Conservation (phyloP, 768 basidiomycete species). For the Phanerochaete carnosa region DNA sequence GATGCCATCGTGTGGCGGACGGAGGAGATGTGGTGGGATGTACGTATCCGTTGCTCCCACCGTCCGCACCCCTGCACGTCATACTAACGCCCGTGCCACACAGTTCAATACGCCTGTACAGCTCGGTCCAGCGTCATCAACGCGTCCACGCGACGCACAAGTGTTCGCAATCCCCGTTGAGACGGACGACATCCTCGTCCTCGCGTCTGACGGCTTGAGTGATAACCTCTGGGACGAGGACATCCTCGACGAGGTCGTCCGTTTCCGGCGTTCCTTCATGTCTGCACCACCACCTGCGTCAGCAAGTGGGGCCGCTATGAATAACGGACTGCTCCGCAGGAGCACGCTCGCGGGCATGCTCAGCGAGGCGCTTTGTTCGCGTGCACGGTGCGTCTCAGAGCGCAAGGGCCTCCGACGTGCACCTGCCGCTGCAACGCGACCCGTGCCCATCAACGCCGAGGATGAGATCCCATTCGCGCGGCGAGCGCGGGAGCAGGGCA, state of each 20-base stretch:
- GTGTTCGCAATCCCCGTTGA: constrained; percentile 66
- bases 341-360: constrained; percentile 66
- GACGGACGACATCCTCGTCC: constrained; percentile 73
- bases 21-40: constrained; percentile 91
- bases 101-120: constrained; percentile 65
- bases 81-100: constrained; percentile 16
- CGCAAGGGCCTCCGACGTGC: constrained; percentile 11
- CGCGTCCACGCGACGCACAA: constrained; percentile 65
- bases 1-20: constrained; percentile 81
- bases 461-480: constrained; percentile 80
- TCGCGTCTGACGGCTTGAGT: constrained; percentile 77
- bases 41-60: constrained; percentile 28
- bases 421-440: neutral
- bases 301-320: constrained; percentile 10
- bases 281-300: neutral
- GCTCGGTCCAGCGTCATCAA: constrained; percentile 59
- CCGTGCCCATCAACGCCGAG: constrained; percentile 11
- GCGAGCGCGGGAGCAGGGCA: constrained; percentile 73
- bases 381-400: constrained; percentile 69
- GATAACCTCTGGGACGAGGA: constrained; percentile 92
- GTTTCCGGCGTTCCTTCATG: constrained; percentile 45
- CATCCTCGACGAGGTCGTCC: constrained; percentile 73
- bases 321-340: constrained; percentile 35
- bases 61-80: neutral
- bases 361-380: constrained; percentile 77